Percentiles rank a stretch among this genome's conserved stretches.
phyloP scores from a whole-genome alignment of 768 basidiomycete genomes.

The Hericium rajendrae region DNA sequence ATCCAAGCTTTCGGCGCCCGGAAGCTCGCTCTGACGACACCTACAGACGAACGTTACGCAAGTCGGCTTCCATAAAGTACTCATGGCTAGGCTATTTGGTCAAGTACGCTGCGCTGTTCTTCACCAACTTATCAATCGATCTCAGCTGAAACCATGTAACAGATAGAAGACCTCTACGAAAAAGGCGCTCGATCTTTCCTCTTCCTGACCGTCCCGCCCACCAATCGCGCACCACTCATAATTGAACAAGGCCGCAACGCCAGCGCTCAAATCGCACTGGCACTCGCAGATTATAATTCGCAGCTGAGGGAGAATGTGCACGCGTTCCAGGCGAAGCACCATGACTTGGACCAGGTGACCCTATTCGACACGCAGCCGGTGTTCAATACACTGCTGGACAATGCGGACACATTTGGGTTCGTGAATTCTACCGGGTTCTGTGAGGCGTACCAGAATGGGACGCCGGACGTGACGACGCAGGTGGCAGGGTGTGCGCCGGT shows the following conservation, averaged over 20 bases:
- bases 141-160: background rate
- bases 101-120: constrained; percentile 16
- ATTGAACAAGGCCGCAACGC: constrained; percentile 26
- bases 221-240: constrained; percentile 30
- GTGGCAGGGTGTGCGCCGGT: constrained; percentile 50
- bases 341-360: constrained; percentile 33
- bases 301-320: constrained; percentile 30
- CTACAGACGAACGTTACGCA: constrained; percentile 27
- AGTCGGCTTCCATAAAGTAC: constrained; percentile 21
- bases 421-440: constrained; percentile 52
- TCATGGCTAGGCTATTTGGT: constrained; percentile 26
- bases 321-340: constrained; percentile 32
- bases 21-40: constrained; percentile 1
- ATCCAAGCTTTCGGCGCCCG: background rate
- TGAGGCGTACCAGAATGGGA: constrained; percentile 49
- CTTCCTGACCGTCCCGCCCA: constrained; percentile 30
- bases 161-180: constrained; percentile 39
- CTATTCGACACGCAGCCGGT: constrained; percentile 49
- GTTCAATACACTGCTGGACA: constrained; percentile 49
- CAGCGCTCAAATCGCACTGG: constrained; percentile 21
- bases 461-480: constrained; percentile 42
- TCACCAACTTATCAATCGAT: background rate
- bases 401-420: constrained; percentile 43
- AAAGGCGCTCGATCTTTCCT: constrained; percentile 31
- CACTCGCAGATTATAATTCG: constrained; percentile 41